These are phyloP conservation scores for Paxillus ammoniavirescens DNA, from an alignment of 768 basidiomycete genomes.

Conservation along the genomic window DNA sequence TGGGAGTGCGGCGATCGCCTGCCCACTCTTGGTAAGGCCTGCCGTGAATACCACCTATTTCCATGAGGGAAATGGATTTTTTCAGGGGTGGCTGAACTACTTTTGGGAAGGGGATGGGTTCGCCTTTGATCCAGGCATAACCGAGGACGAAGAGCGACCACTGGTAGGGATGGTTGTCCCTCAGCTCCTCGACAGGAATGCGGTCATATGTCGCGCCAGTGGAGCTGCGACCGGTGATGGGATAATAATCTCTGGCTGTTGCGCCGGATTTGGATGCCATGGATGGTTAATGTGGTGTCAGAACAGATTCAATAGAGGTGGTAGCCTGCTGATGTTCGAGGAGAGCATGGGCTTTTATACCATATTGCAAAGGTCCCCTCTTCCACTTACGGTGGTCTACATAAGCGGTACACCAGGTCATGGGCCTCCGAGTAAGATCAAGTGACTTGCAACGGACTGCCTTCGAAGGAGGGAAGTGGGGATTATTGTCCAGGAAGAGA, in stretches of 20 bases:
- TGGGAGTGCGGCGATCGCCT: slow-evolving; percentile 18
- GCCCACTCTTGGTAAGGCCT: slow-evolving; percentile 24
- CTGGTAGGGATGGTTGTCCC: slow-evolving; percentile 9
- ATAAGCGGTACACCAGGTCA: neutral
- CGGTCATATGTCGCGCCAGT: slow-evolving; percentile 9
- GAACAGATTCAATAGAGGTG: neutral
- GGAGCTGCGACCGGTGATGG: slow-evolving; percentile 11
- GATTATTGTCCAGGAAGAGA: neutral
- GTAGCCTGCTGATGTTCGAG: neutral
- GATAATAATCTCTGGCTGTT: slow-evolving; percentile 8
- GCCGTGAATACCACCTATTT: slow-evolving; percentile 24
- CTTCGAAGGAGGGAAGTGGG: neutral
- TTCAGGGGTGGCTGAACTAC: slow-evolving; percentile 14
- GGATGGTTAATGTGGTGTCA: neutral
- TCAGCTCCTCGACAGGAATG: slow-evolving; percentile 8
- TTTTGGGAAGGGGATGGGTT: neutral
- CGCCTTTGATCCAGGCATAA: neutral
- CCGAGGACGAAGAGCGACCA: slow-evolving; percentile 19
- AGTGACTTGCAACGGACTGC: neutral
- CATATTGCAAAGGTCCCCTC: neutral
- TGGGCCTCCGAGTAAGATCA: neutral
- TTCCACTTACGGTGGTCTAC: neutral
- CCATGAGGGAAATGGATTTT: slow-evolving; percentile 13
- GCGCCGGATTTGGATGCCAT: neutral
- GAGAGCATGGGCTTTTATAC: neutral